Base-by-base conservation (phyloP, 495 filamentous ascomycete species). In the Lepraria neglecta region DNA sequence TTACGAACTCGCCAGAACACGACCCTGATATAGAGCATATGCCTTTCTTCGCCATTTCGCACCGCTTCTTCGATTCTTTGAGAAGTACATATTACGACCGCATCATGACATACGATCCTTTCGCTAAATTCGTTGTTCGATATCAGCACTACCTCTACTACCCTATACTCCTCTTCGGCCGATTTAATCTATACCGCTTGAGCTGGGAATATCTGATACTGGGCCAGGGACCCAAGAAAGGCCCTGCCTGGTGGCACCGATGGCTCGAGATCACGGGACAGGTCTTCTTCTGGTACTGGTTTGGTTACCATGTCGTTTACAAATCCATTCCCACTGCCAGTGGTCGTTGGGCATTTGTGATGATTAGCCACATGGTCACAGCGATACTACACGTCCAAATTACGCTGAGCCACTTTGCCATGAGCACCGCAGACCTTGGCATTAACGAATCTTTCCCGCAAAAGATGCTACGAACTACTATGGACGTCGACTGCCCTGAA, bases 1-100 rank as follows among this genome's bases (percentile, higher is more conserved):
- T 98, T 40, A 98, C 94, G 19, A 98, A 98, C 73, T 87, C 87
- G 52, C 90, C 94, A 28, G 94, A 97, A 70, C 94, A 98, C 72
- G 94, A 98, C 70, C 94, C 94, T 1, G 94, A 98, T 72, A 98
- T 97, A 63, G 85, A 98, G 72, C 91, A 96, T 66, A 86, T 98
- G 77, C 94, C 94, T 1, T 92, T 97, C 76, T 89, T 98, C 70
- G 94, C 94, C 64, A 80, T 97, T 59, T 92, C 87, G 9, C 94
- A 95, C 69, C 84, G 90, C 51, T 90, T 97, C 66, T 82, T 97
- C 59, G 76, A 74, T 28, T 85, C 75, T 59, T 76, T 98, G 28
- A 82, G 81, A 56, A 96, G 91, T 57, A 91, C 89, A 6, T 98
- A 92, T 74, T 95, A 98, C 72, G 87, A 95, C 45, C 84, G 83